Percentiles rank a stretch among this genome's conserved stretches.
phyloP scores from a whole-genome alignment of 2,329 filamentous ascomycete genomes.

The Zasmidium cellare region DNA sequence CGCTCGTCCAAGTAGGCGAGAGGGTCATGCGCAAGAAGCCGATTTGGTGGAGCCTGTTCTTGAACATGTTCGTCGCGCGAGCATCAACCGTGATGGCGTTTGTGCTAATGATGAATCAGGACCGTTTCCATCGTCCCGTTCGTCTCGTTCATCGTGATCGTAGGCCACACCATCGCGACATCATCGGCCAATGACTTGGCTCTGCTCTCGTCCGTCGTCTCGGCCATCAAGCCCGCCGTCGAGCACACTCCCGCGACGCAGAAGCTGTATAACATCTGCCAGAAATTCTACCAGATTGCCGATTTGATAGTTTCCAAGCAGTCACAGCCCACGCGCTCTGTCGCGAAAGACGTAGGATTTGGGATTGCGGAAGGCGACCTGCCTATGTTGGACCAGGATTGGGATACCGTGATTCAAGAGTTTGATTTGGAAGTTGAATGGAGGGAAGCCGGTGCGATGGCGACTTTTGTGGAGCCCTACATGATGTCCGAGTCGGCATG shows the following conservation, averaged over 20 bases:
- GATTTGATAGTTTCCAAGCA: background rate
- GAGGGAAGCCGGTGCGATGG: background rate
- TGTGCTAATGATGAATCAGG: background rate
- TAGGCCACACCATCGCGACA: background rate
- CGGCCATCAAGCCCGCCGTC: background rate
- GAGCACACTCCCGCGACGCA: background rate
- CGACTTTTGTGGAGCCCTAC: background rate
- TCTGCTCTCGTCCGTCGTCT: background rate
- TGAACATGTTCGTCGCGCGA: background rate
- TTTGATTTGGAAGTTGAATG: background rate
- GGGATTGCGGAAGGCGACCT: background rate
- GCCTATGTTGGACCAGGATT: background rate
- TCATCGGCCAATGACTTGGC: background rate
- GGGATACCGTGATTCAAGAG: background rate
- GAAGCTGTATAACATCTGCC: background rate
- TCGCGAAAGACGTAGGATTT: background rate
- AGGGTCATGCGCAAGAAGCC: background rate
- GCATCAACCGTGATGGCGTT: background rate
- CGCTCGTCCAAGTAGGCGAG: background rate
- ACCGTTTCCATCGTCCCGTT: background rate
- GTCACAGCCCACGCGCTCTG: background rate
- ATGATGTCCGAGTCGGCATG: background rate
- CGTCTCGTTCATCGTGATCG: background rate
- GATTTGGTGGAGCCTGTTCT: background rate
- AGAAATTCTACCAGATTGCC: background rate